Evolutionary conservation across 2,329 filamentous ascomycete genomes (phyloP).

Genomic region (Clonostachys chloroleuca): DNA sequence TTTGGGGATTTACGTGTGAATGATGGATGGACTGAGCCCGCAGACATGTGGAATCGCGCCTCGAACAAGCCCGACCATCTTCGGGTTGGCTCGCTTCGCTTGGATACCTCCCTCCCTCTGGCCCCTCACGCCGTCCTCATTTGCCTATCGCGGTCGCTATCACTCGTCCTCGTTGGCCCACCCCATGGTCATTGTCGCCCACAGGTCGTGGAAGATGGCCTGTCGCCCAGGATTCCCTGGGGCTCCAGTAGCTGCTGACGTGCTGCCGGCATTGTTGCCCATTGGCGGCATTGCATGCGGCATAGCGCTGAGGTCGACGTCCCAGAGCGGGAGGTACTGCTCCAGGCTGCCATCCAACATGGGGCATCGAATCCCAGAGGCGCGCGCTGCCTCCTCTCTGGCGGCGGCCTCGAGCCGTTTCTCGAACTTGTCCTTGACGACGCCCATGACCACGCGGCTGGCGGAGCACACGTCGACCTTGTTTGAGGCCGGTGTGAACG

Average conservation of each 20-base stretch:
- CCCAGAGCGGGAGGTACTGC: constrained; percentile 39
- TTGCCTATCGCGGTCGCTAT: too few relatives aligned
- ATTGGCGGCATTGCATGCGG: background rate
- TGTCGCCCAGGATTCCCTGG: constrained; percentile 6
- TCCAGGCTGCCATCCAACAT: constrained; percentile 47
- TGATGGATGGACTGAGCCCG: too few relatives aligned
- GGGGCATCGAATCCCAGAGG: constrained; percentile 30
- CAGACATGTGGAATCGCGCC: too few relatives aligned
- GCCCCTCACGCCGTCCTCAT: too few relatives aligned
- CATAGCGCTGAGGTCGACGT: constrained; percentile 7
- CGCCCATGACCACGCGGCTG: constrained; percentile 36
- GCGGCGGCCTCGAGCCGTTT: constrained; percentile 28
- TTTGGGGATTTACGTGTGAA: too few relatives aligned
- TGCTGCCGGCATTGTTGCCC: background rate
- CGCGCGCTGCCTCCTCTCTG: constrained; percentile 9
- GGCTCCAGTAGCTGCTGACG: background rate
- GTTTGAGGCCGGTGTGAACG: constrained; percentile 13
- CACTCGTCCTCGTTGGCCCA: constrained; percentile 24
- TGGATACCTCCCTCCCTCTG: too few relatives aligned
- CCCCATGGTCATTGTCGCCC: constrained; percentile 42
- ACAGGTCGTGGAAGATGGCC: constrained; percentile 34
- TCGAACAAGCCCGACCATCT: too few relatives aligned
- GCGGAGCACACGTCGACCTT: constrained; percentile 37
- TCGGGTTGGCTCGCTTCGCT: too few relatives aligned
- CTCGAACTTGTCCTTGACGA: constrained; percentile 40